Evolutionary conservation across 768 basidiomycete genomes (phyloP), one percentile per base, ranked within the genome.

Genomic region (Rubroboletus satanas): DNA sequence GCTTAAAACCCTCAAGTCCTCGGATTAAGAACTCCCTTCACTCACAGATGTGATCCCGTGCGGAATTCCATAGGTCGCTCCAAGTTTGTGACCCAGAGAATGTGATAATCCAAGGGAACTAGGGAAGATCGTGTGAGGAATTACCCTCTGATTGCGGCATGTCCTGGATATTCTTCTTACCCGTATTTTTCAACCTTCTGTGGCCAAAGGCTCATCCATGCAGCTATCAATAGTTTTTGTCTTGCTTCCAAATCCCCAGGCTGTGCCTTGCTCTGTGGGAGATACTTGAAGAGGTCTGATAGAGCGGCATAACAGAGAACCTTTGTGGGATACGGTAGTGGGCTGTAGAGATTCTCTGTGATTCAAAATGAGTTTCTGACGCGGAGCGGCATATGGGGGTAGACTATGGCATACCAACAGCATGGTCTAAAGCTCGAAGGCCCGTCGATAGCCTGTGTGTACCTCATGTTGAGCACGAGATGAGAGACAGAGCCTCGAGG

Each of bases 181-280:
- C 77, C 76, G 61, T 83, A 83, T 61, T 73, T 77, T 61, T 83
- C 81, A 9, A 76, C 54, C 62, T 79, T 83, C 41, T 77, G 69
- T 0, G 88, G 87, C 87, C 85, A 90, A 11, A 88, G 60, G 58
- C 85, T 88, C 85, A 88, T 88, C 90, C 87, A 90, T 1, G 87
- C 80, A 2, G 88, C 89, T 39, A 90, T 52, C 66, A 88, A 82
- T 14, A 90, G 75, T 65, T 79, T 84, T 62, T 89, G 86, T 15
- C 90, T 81, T 49, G 74, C 67, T n/a, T 76, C 78, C 35, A 90
- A 56, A 55, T 81, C 74, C 28, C 69, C 62, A 0, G 86, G 83
- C 56, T 86, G 70, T 14, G 75, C 80, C 66, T 84, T 88, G 26
- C 82, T 83, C 50, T 72, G 67, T 0, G 87, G 85, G 12, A 93